These are phyloP conservation scores for Coemansia sp. DNA, from an alignment of 192 early-diverging fungal genomes.

Conservation along the genomic window DNA sequence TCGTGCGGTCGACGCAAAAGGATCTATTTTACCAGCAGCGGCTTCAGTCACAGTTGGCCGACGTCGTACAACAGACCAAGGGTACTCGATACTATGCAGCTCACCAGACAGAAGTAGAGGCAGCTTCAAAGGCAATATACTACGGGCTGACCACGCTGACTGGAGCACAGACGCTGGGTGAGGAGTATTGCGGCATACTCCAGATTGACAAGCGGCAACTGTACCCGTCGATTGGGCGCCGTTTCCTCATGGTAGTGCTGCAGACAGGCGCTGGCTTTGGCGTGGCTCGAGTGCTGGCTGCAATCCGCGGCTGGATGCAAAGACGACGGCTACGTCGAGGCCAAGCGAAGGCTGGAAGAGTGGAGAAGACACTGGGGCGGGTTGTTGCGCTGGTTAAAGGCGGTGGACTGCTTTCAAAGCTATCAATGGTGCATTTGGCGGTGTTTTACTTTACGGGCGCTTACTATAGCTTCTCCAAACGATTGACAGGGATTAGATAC, in stretches of 20 bases:
- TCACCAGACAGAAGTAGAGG: constrained; percentile 64
- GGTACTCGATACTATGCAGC: constrained; percentile 59
- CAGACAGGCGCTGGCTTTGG: constrained; percentile 28
- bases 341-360: background rate
- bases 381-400: constrained; percentile 8
- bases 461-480: constrained; percentile 80
- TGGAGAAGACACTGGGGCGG: constrained; percentile 7
- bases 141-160: constrained; percentile 67
- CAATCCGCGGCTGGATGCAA: constrained; percentile 27
- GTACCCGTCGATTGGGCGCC: constrained; percentile 53
- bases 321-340: constrained; percentile 7
- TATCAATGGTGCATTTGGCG: constrained; percentile 69
- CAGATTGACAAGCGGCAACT: constrained; percentile 57
- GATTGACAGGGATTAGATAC: constrained; percentile 77
- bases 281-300: constrained; percentile 5
- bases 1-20: constrained; percentile 88
- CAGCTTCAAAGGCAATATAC: constrained; percentile 67
- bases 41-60: constrained; percentile 62
- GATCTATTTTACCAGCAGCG: constrained; percentile 79
- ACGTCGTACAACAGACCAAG: constrained; percentile 60
- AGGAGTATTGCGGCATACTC: constrained; percentile 93
- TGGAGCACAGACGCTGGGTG: constrained; percentile 87
- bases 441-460: constrained; percentile 87
- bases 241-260: constrained; percentile 39
- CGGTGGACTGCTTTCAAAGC: constrained; percentile 8